phyloP scores from a whole-genome alignment of 257 asterid genomes.

The Paraleonurus japonicus region DNA sequence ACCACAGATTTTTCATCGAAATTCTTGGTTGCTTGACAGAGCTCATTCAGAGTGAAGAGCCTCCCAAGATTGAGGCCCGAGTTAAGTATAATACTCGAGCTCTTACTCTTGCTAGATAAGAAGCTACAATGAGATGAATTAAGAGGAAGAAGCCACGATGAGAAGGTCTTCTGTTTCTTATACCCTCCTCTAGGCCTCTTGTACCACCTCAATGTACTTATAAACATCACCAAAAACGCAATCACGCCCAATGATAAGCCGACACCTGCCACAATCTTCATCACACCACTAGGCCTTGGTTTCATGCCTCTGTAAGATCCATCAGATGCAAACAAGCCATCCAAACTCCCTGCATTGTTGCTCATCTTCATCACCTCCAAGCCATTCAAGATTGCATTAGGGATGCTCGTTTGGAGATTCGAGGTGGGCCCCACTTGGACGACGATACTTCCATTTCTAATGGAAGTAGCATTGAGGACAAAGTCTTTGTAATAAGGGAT shows the following conservation, averaged over 20 bases:
- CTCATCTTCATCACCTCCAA: slow-evolving; percentile 90
- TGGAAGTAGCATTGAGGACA: slow-evolving; percentile 60
- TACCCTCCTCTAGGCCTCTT: slow-evolving; percentile 63
- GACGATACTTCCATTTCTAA: slow-evolving; percentile 47
- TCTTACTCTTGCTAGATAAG: slow-evolving; percentile 69
- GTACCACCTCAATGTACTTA: slow-evolving; percentile 32
- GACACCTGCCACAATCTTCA: slow-evolving; percentile 50
- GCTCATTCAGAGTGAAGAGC: slow-evolving; percentile 57
- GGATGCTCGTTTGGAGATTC: slow-evolving; percentile 41
- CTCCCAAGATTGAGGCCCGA: slow-evolving; percentile 65
- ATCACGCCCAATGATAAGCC: slow-evolving; percentile 48
- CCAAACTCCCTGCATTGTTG: slow-evolving; percentile 76
- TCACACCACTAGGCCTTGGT: slow-evolving; percentile 11
- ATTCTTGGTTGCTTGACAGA: slow-evolving; percentile 65
- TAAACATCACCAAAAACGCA: slow-evolving; percentile 34
- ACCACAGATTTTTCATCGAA: slow-evolving; percentile 67
- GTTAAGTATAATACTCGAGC: slow-evolving; percentile 46
- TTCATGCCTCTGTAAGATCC: slow-evolving; percentile 27
- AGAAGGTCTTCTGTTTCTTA: slow-evolving; percentile 65
- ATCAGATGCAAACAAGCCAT: slow-evolving; percentile 66
- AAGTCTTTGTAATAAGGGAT: slow-evolving; percentile 76
- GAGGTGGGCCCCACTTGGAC: slow-evolving; percentile 76
- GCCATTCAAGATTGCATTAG: slow-evolving; percentile 86
- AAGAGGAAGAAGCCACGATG: slow-evolving; percentile 88
- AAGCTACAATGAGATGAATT: slow-evolving; percentile 65